Conservation (phyloP, 306 rosid species). For the Trifolium repens region DNA sequence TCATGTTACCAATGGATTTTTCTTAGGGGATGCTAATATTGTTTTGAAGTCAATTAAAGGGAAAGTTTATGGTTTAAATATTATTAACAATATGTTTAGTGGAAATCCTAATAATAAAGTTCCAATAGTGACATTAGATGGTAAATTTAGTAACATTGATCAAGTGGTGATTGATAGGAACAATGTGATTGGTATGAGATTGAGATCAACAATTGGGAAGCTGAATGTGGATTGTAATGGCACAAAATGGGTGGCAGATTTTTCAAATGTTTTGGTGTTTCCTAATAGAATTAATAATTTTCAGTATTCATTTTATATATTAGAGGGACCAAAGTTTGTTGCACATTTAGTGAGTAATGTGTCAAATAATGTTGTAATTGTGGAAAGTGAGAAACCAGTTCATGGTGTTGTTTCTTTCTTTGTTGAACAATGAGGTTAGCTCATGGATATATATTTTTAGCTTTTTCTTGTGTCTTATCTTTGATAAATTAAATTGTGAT, state of each 20-base stretch:
- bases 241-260: conserved; percentile 66
- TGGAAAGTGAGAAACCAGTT: conserved; percentile 41
- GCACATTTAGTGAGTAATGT: conserved; percentile 59
- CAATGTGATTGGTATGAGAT: conserved; percentile 55
- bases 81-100: conserved; percentile 60
- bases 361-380: conserved; percentile 59
- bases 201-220: conserved; percentile 60
- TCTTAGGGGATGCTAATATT: conserved; percentile 61
- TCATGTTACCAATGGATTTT: conserved; percentile 68
- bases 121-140: conserved; percentile 55
- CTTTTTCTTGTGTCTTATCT: background rate
- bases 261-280: conserved; percentile 51
- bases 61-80: conserved; percentile 51
- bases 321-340: conserved; percentile 47
- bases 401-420: conserved; percentile 41
- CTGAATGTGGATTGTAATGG: conserved; percentile 47
- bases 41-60: conserved; percentile 62
- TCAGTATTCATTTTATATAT: conserved; percentile 54
- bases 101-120: conserved; percentile 44
- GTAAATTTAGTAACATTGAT: conserved; percentile 51
- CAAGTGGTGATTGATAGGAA: conserved; percentile 62
- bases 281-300: conserved; percentile 52
- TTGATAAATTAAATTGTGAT: background rate
- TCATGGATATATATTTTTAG: background rate
- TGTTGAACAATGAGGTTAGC: conserved; percentile 32